Conservation (phyloP, 345 rosid species). For the Dimocarpus longan region DNA sequence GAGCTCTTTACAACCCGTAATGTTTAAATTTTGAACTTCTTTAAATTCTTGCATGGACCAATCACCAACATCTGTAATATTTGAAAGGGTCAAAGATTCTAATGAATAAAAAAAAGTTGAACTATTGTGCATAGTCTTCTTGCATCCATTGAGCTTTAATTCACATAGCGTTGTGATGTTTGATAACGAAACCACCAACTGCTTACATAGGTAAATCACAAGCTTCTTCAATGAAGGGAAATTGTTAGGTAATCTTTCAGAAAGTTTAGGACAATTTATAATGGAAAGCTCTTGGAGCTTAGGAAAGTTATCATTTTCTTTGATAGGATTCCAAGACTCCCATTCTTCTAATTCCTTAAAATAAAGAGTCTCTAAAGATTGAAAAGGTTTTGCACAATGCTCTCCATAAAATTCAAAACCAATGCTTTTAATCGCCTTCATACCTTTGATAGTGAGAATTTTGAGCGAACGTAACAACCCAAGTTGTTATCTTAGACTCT, state of each 20-base stretch:
- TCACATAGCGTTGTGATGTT: slow-evolving; percentile 10
- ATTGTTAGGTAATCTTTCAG: no score
- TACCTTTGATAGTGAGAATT: no score
- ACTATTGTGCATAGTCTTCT: no score
- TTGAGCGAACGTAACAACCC: no score
- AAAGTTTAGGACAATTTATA: no score
- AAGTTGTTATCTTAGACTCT: no score
- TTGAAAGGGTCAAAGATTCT: neutral
- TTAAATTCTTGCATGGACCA: slow-evolving; percentile 28
- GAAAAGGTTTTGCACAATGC: slow-evolving; percentile 30
- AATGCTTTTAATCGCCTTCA: neutral
- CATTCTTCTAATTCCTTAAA: slow-evolving; percentile 15
- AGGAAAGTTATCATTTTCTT: no score
- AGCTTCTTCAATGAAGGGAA: no score
- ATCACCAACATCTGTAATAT: neutral
- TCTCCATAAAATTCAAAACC: slow-evolving; percentile 38
- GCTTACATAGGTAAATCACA: neutral
- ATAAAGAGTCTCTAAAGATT: slow-evolving; percentile 34
- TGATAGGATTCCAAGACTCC: neutral
- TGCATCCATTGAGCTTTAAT: no score
- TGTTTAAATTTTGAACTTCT: neutral
- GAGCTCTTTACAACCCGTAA: no score
- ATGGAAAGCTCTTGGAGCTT: no score
- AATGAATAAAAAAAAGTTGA: no score
- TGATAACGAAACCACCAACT: slow-evolving; percentile 28